Percentiles rank a stretch among this genome's conserved stretches.
Evolutionary conservation across 2,329 filamentous ascomycete species (phyloP).

Genomic region (Aspergillus versicolor): DNA sequence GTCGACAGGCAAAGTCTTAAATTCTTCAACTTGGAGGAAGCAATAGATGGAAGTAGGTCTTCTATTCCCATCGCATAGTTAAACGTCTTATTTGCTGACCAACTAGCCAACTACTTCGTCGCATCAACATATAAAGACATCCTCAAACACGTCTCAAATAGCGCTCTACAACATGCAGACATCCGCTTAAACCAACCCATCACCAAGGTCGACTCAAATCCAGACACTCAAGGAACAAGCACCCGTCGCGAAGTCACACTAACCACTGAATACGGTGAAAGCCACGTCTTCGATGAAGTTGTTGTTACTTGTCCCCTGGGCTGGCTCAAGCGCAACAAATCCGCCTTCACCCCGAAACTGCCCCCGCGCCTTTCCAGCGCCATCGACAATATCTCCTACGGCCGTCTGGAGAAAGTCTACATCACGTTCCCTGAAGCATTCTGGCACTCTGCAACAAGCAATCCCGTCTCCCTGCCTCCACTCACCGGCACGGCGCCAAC

Average conservation of each 20-base stretch:
- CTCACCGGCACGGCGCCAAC: background rate
- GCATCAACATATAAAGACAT: slow-evolving; percentile 61
- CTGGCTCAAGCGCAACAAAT: slow-evolving; percentile 52
- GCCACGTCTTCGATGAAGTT: slow-evolving; percentile 50
- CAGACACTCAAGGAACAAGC: slow-evolving; percentile 12
- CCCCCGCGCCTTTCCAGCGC: slow-evolving; percentile 44
- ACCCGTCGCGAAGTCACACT: slow-evolving; percentile 44
- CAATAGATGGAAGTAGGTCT: slow-evolving; percentile 57
- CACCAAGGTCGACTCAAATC: slow-evolving; percentile 35
- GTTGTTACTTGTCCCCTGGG: slow-evolving; percentile 55
- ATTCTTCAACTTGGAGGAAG: slow-evolving; percentile 67
- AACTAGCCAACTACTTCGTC: slow-evolving; percentile 61
- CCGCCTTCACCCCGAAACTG: slow-evolving; percentile 46
- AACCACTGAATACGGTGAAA: slow-evolving; percentile 37
- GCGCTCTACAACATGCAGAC: slow-evolving; percentile 49
- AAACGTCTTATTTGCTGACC: background rate
- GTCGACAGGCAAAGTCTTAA: slow-evolving; percentile 61
- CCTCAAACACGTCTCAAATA: slow-evolving; percentile 51
- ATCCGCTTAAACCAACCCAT: slow-evolving; percentile 50
- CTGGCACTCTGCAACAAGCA: slow-evolving; percentile 55
- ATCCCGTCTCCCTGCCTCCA: background rate
- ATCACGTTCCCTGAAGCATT: slow-evolving; percentile 74
- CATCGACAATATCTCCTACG: slow-evolving; percentile 50
- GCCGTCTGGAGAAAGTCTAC: slow-evolving; percentile 50
- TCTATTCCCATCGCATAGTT: background rate